These are phyloP conservation scores for Drechslera avenae DNA, from an alignment of 2,329 filamentous ascomycete genomes.

Conservation along the genomic window DNA sequence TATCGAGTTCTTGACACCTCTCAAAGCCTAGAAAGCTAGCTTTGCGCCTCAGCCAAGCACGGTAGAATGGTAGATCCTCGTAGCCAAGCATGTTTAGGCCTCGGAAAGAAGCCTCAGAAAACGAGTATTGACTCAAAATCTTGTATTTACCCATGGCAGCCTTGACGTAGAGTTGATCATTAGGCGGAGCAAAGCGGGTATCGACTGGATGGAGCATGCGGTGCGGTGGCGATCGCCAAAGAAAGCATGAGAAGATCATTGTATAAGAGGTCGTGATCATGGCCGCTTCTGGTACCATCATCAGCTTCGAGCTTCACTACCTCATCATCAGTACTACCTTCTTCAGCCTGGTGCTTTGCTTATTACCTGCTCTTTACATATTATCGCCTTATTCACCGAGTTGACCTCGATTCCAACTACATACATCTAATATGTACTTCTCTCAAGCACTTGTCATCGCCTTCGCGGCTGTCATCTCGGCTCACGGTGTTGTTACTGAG, in stretches of 20 bases:
- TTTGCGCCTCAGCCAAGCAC: conserved; percentile 21
- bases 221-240: conserved; percentile 4
- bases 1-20: conserved; percentile 19
- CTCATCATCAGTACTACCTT: conserved; percentile 17
- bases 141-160: conserved; percentile 14
- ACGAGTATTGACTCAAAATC: conserved; percentile 21
- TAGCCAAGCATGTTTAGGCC: conserved; percentile 31
- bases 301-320: conserved; percentile 22
- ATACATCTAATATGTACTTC: conserved; percentile 33
- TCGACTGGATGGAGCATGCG: conserved; percentile 7
- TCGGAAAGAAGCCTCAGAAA: conserved; percentile 10
- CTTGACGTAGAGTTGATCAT: conserved; percentile 6
- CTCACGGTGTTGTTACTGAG: conserved; percentile 63
- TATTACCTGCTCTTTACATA: conserved; percentile 12
- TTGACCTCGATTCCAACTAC: conserved; percentile 21
- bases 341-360: conserved; percentile 29
- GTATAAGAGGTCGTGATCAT: conserved; percentile 27
- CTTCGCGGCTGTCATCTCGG: conserved; percentile 53
- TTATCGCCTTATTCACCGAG: conserved; percentile 12
- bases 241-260: not conserved
- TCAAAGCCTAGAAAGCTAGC: conserved; percentile 9
- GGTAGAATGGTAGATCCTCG: conserved; percentile 23
- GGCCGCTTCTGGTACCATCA: conserved; percentile 13
- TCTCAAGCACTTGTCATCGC: conserved; percentile 32
- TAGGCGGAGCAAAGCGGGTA: conserved; percentile 7